Evolutionary conservation across 768 basidiomycete genomes (phyloP), one percentile per base, ranked within the genome.

Genomic region (Mycena kentingensis): DNA sequence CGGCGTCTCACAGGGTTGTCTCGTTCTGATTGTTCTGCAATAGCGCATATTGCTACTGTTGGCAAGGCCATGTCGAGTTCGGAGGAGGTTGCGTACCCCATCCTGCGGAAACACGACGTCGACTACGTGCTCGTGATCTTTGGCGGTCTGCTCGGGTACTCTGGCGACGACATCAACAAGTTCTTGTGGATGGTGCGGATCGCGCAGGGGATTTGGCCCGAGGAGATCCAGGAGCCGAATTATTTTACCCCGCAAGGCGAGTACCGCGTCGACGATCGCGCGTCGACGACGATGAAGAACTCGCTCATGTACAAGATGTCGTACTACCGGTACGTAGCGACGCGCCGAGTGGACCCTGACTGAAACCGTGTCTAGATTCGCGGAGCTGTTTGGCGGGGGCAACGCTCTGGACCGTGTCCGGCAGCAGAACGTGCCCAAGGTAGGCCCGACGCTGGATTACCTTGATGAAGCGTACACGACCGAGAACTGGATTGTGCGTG

Each of bases 251-350:
- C 85, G 21, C 75, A 87, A 13, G 97, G 97, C 38, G 97, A 98
- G 67, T 99, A 98, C 73, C 84, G 86, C 52, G 78, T 99, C 35
- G 97, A 98, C 64, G 91, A 90, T 24, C 73, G 74, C 41, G 97
- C 97, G 42, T 84, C 89, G 0, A 73, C 81, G 1, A 73, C 93
- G 12, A 99, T 99, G 97, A 90, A 79, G 74, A 87, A 97, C 66
- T 91, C 92, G 64, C 74, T 99, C 72, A 97, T 99, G 96, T 98
- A 98, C 75, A 98, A 98, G 78, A 93, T 98, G 93, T 90, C 88
- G 15, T 98, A 96, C 69, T 98, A 96, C 66, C 83, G 94, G 84
- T 91, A 53, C 39, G 69, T 67, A 4, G 8, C 51, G 43, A 39
- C 18, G 29, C 4, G 32, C 46, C 13, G 29, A n/a, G 18, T 13